Evolutionary conservation across 352 stramenopile genomes (phyloP), one percentile per base, ranked within the genome.

Genomic region (Globisporangium cystogenes): DNA sequence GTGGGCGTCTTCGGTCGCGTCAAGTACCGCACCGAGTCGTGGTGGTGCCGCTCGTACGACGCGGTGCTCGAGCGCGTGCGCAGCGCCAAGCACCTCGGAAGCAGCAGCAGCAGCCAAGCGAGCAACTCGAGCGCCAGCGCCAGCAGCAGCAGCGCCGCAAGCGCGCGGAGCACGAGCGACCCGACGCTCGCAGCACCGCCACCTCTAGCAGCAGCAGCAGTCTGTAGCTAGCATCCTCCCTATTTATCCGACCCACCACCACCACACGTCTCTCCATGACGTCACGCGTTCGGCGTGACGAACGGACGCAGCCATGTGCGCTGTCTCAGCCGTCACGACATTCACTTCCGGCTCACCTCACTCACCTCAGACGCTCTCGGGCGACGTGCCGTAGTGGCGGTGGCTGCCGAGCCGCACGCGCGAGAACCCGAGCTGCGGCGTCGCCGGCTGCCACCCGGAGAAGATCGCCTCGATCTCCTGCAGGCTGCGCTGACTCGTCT

Each of bases 1-100:
- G 47, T 82, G 21, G 74, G 77, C 11, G 81, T 75, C 45, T 77
- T 85, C 29, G 78, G 78, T 23, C 70, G 75, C 29, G 61, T 93
- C 63, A 91, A 93, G 59, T 93, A 91, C 65, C 67, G 72, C 27
- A 91, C 83, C 35, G 62, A 87, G 66, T 90, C 83, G 50, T 91
- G 76, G 78, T 93, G 80, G 80, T 91, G 80, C 64, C 77, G 77
- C 53, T 90, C 78, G 36, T 90, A 76, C 56, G 77, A 88, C 41
- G 68, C 90, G 35, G 77, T 93, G 1, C 57, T 89, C 37, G 44
- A 57, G 6, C 69, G 63, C 8, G 58, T 87, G 14, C 39, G 43
- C 23, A 48, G 57, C 29, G 41, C 67, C n/a, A 18, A 45, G n/a
- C 40, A 26, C 40, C 40, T 24, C 40, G 40, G 40, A 1, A 15